Base-by-base conservation (phyloP, 129 eudicot genomes). In the Flaveria brownii region DNA sequence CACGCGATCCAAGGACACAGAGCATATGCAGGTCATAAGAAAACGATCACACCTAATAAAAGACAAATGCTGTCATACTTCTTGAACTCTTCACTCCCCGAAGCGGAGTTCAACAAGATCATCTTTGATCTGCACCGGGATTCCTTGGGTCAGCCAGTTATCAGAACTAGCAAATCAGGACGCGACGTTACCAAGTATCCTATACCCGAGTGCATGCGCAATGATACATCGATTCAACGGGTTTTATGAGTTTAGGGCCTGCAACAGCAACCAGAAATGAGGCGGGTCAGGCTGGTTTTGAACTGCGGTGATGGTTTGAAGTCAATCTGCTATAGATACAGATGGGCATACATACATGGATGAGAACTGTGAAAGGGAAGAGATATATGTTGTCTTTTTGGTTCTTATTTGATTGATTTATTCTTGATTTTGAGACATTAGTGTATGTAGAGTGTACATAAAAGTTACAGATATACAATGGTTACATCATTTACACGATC, bases 171-270 rank as follows among this genome's bases (percentile, higher is more conserved):
- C 81, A 93, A 86, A 84, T 82, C 85, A 1, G 93, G 91, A 42
- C 86, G 89, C 59, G 97, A 94, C 78, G 98, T 94, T 13, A 94
- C 98, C 15, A 94, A 94, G 86, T 94, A 94, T 80, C 98, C 98
- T 0, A 82, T 94, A 36, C 98, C 98, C 0, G 98, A 91, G 71
- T 94, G 98, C 72, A 94, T 94, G 98, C 86, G 97, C 73, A 94
- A 87, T 63, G 64, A 74, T 43, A 39, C 75, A 1, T n/a, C 67
- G 71, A 20, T 46, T 56, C 75, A 66, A n/a, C 28, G 45, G 23
- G 33, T 16, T 25, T 51, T 39, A 26, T 73, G 62, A 73, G 61
- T 55, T 54, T 52, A 10, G 9, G 50, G 52, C 45, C 42, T 3
- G 42, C 36, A 26, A 46, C 33, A 77, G 42, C 61, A 68, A 51